phyloP scores from a whole-genome alignment of 148 eudicot genomes.

The Chenopodium berlandieri region DNA sequence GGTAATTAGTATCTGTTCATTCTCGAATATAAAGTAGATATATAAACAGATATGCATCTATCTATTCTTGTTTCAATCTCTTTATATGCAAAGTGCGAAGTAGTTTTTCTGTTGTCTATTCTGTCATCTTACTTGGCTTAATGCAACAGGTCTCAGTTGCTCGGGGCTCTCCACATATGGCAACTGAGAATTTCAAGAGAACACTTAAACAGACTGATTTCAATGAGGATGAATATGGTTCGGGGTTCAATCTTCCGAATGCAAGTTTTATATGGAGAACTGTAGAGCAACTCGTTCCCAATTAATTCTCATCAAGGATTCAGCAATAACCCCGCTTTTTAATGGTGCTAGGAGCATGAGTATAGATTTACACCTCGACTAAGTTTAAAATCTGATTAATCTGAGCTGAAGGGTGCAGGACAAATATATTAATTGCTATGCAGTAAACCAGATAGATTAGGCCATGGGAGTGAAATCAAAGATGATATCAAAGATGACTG shows the following conservation, averaged over 20 bases:
- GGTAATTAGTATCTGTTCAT: neutral
- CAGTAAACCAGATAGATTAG: too few relatives aligned
- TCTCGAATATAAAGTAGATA: neutral
- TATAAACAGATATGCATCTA: neutral
- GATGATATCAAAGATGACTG: too few relatives aligned
- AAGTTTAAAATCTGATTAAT: too few relatives aligned
- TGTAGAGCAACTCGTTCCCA: conserved; percentile 46
- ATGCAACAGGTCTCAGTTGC: conserved; percentile 52
- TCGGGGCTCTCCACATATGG: conserved; percentile 61
- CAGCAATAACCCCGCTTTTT: neutral
- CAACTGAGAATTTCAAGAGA: conserved; percentile 52
- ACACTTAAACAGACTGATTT: conserved; percentile 42
- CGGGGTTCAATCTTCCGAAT: conserved; percentile 50
- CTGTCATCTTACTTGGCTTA: neutral
- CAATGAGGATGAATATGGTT: conserved; percentile 40
- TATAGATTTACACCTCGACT: too few relatives aligned
- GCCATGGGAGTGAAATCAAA: too few relatives aligned
- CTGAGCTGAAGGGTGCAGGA: too few relatives aligned
- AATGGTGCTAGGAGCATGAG: neutral
- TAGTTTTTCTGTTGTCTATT: neutral
- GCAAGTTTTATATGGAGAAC: conserved; percentile 43
- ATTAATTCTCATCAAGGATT: neutral
- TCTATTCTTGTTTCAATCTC: neutral
- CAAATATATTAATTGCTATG: too few relatives aligned
- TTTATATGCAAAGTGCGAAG: neutral